Evolutionary conservation across 192 early-diverging fungal genomes (phyloP).

Genomic region (Linnemannia zychae): DNA sequence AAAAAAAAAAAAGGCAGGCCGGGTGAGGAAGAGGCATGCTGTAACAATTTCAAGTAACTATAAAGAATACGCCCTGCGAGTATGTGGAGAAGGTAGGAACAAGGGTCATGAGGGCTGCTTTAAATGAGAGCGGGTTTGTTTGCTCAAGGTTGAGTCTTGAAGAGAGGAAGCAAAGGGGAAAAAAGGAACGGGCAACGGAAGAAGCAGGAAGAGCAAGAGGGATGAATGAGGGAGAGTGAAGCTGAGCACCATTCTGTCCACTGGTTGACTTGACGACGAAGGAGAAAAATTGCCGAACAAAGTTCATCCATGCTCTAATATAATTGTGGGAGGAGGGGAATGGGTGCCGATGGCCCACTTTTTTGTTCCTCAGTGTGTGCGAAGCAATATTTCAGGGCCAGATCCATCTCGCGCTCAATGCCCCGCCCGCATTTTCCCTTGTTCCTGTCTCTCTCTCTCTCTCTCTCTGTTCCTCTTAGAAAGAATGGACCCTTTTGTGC

Average conservation of each 20-base stretch:
- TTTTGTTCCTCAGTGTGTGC: background rate
- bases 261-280: background rate
- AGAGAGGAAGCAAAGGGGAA: background rate
- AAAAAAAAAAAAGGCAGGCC: too few species aligned
- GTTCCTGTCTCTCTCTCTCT: background rate
- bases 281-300: background rate
- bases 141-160: background rate
- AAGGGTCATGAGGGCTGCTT: background rate
- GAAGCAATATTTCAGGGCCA: background rate
- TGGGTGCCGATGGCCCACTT: background rate
- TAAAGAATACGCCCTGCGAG: background rate
- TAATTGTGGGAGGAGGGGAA: background rate
- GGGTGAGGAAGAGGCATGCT: background rate
- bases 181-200: conserved; percentile 4
- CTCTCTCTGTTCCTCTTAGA: background rate
- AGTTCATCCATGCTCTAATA: background rate
- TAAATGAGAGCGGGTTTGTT: too few species aligned
- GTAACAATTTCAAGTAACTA: background rate
- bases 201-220: conserved; percentile 11
- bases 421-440: background rate
- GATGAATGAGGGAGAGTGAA: background rate
- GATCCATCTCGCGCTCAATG: background rate
- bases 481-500: too few species aligned
- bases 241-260: background rate
- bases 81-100: background rate